A percentile compares a stretch with the other conserved stretches of the same genome.
These are phyloP conservation scores for Nakazawaea wickerhamii DNA, from an alignment of 805 yeast genomes.

Conservation along the genomic window DNA sequence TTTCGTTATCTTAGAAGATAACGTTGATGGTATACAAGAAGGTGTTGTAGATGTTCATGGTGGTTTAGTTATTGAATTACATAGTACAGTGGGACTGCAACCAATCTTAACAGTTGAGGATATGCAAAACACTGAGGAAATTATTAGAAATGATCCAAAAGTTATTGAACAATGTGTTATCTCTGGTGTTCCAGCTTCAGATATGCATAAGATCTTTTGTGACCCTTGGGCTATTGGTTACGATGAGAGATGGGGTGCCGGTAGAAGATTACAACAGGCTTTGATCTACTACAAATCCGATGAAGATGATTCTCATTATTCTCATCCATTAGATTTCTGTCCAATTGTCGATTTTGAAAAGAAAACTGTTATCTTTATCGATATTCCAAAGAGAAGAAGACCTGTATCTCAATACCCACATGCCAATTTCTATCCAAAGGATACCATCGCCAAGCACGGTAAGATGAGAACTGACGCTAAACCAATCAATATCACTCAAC, in stretches of 20 bases:
- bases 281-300: constrained; percentile 57
- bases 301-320: constrained; percentile 50
- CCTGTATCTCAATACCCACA: constrained; percentile 54
- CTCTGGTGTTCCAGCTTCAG: constrained; percentile 49
- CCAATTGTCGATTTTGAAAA: constrained; percentile 63
- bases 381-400: constrained; percentile 57
- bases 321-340: constrained; percentile 64
- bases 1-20: constrained; percentile 45
- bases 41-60: constrained; percentile 49
- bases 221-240: constrained; percentile 70
- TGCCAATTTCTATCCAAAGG: constrained; percentile 53
- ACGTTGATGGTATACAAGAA: constrained; percentile 48
- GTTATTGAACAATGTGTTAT: constrained; percentile 57
- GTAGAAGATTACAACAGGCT: constrained; percentile 60
- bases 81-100: constrained; percentile 46
- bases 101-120: constrained; percentile 59
- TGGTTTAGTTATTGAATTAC: constrained; percentile 34
- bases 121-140: constrained; percentile 46
- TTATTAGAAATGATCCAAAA: constrained; percentile 50
- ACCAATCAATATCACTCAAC: constrained; percentile 58
- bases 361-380: constrained; percentile 53
- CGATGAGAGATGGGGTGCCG: constrained; percentile 65
- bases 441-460: constrained; percentile 46
- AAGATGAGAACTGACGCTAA: constrained; percentile 49
- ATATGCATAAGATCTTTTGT: constrained; percentile 48